Percentiles rank a stretch among this genome's conserved stretches.
phyloP scores from a whole-genome alignment of 768 basidiomycete species.

The Russula griseocarnosa region DNA sequence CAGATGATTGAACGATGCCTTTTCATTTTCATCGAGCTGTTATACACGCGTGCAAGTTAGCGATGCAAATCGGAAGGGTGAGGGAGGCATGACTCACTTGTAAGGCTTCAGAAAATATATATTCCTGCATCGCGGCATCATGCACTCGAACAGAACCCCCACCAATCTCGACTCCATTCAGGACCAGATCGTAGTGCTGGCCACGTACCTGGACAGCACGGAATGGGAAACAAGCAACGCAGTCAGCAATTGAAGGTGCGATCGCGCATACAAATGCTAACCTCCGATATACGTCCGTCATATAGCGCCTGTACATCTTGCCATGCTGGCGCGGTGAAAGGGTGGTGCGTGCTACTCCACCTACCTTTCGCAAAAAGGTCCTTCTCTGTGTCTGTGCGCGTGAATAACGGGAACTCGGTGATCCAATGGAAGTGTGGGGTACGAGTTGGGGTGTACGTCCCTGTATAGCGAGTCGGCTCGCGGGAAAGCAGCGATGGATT shows the following conservation, averaged over 20 bases:
- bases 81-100: slow-evolving; percentile 46
- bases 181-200: slow-evolving; percentile 93
- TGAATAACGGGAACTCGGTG: slow-evolving; percentile 92
- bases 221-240: slow-evolving; percentile 11
- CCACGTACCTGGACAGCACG: slow-evolving; percentile 65
- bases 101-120: slow-evolving; percentile 70
- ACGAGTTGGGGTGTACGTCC: slow-evolving; percentile 48
- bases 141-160: slow-evolving; percentile 93
- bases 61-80: not conserved
- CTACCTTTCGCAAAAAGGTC: slow-evolving; percentile 78
- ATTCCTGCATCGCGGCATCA: slow-evolving; percentile 81
- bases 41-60: not conserved
- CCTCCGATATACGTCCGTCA: slow-evolving; percentile 56
- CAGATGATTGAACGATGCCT: slow-evolving; percentile 74
- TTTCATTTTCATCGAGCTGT: slow-evolving; percentile 71
- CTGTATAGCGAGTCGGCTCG: slow-evolving; percentile 39
- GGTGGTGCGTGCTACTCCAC: slow-evolving; percentile 93
- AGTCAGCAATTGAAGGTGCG: slow-evolving; percentile 38
- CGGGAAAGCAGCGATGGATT: slow-evolving; percentile 7
- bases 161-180: slow-evolving; percentile 92
- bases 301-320: slow-evolving; percentile 80
- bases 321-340: slow-evolving; percentile 94
- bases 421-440: slow-evolving; percentile 89
- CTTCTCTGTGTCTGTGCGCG: slow-evolving; percentile 83
- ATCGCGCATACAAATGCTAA: slow-evolving; percentile 27